Percentiles rank a stretch among this genome's conserved stretches.
phyloP scores from a whole-genome alignment of 1,284 basidiomycete species.

The Phellinidium pouzarii region DNA sequence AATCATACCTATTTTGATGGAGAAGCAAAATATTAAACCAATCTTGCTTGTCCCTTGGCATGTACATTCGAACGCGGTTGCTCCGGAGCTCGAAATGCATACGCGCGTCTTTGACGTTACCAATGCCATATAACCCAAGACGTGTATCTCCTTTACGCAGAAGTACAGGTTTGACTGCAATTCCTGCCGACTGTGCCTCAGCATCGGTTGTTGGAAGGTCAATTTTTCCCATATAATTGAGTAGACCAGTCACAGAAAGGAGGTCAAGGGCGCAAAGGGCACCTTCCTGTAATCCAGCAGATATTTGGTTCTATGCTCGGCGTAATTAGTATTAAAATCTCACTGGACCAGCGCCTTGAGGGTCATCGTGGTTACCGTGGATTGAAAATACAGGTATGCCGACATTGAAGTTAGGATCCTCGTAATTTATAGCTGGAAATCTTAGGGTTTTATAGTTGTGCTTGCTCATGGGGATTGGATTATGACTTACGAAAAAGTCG shows the following conservation, averaged over 20 bases:
- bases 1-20: slow-evolving; percentile 88
- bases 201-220: slow-evolving; percentile 58
- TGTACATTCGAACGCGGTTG: slow-evolving; percentile 93
- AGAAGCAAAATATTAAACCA: slow-evolving; percentile 96
- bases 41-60: slow-evolving; percentile 81
- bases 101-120: slow-evolving; percentile 93
- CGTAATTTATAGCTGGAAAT: slow-evolving; percentile 96
- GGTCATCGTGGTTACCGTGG: slow-evolving; percentile 99
- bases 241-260: slow-evolving; percentile 85
- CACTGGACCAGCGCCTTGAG: slow-evolving; percentile 90
- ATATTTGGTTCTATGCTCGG: too few species aligned
- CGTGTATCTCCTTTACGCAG: slow-evolving; percentile 84
- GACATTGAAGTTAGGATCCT: slow-evolving; percentile 94
- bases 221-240: slow-evolving; percentile 97
- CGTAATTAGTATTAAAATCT: slow-evolving; percentile 25
- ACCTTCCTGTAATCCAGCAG: slow-evolving; percentile 60
- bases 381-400: slow-evolving; percentile 97
- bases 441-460: slow-evolving; percentile 42
- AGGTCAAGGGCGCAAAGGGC: slow-evolving; percentile 94
- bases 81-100: slow-evolving; percentile 95
- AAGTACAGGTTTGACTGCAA: slow-evolving; percentile 85
- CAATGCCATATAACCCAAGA: slow-evolving; percentile 90
- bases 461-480: slow-evolving; percentile 6
- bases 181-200: slow-evolving; percentile 66
- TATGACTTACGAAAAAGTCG: slow-evolving; percentile 70